Evolutionary conservation across 1,284 basidiomycete species (phyloP), one percentile per base, ranked within the genome.

Genomic region (Rhodotorula sp.): DNA sequence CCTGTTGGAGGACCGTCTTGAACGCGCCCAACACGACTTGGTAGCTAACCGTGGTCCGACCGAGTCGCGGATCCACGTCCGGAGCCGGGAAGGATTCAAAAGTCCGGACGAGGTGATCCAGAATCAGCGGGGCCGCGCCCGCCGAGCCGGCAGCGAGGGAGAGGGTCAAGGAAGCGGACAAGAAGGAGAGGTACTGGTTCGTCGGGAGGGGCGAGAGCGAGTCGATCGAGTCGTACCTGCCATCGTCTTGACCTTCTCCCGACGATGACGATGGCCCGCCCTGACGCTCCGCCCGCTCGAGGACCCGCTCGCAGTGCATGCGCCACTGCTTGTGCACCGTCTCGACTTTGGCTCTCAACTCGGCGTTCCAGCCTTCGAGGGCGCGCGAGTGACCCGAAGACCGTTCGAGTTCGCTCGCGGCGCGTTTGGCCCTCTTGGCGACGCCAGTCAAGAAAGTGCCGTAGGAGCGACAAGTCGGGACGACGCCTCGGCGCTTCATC

Each of bases 401-500:
- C 38, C 38, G 47, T 28, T 34, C 23, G 6, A 52, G 54, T 19
- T 45, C 26, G 1, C 26, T 19, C 18, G 61, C 60, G 26, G 65
- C 55, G 38, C 55, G 67, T 28, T 28, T 62, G 5, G 67, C 70
- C 7, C 56, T 28, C 50, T 62, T 64, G 6, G 70, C 72, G n/a
- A 60, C 68, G 1, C 71, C 71, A 3, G 59, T 63, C 7, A 77
- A 60, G 65, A 76, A 75, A 2, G 72, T 75, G 7, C 65, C 64
- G 61, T 69, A 78, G 38, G 71, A 73, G 34, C 74, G 38, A 28
- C 64, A 50, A 18, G 62, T 68, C 34, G 76, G 77, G 43, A 61
- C 34, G 55, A 77, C 59, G 0, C 66, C 67, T 23, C 77, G 55
- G n/a, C 71, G 64, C 67, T 78, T 78, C 71, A 75, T 75, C 50